Evolutionary conservation across 164 flowering plant genomes (phyloP).

Genomic region (Protea cynaroides): DNA sequence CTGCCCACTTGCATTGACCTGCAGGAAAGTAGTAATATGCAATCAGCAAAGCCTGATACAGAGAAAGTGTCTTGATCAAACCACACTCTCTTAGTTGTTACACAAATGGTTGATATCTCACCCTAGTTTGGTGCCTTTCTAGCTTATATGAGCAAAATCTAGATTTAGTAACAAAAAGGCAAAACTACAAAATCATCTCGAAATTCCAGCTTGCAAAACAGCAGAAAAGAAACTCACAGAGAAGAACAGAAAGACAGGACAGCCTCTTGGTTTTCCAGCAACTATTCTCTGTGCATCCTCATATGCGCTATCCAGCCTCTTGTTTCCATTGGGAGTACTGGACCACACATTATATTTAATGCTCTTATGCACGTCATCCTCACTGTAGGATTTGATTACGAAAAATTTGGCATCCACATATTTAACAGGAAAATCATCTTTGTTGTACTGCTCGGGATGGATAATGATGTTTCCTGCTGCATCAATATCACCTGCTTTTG

Average conservation of each 20-base stretch:
- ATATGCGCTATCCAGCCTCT: constrained; percentile 67
- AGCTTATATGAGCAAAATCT: background rate
- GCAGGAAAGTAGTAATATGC: constrained; percentile 5
- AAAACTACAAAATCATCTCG: background rate
- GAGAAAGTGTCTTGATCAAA: background rate
- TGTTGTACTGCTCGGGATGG: constrained; percentile 54
- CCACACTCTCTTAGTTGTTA: background rate
- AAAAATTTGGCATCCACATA: constrained; percentile 67
- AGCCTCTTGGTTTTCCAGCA: constrained; percentile 40
- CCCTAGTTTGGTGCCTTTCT: background rate
- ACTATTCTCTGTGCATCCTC: constrained; percentile 60
- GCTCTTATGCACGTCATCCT: constrained; percentile 95
- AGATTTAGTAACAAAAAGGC: background rate
- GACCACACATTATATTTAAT: constrained; percentile 91
- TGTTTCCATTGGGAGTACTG: constrained; percentile 91
- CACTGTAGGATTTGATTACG: constrained; percentile 88
- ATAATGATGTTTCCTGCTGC: constrained; percentile 53
- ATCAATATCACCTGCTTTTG: constrained; percentile 42
- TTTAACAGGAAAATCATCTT: constrained; percentile 52
- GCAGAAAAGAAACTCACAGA: constrained; percentile 50
- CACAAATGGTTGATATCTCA: background rate
- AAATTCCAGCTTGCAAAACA: background rate
- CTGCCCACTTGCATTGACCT: constrained; percentile 97
- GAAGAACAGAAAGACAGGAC: constrained; percentile 84
- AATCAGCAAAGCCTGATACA: constrained; percentile 6